phyloP scores from a whole-genome alignment of 2,329 filamentous ascomycete genomes.

The Ilyonectria destructans region DNA sequence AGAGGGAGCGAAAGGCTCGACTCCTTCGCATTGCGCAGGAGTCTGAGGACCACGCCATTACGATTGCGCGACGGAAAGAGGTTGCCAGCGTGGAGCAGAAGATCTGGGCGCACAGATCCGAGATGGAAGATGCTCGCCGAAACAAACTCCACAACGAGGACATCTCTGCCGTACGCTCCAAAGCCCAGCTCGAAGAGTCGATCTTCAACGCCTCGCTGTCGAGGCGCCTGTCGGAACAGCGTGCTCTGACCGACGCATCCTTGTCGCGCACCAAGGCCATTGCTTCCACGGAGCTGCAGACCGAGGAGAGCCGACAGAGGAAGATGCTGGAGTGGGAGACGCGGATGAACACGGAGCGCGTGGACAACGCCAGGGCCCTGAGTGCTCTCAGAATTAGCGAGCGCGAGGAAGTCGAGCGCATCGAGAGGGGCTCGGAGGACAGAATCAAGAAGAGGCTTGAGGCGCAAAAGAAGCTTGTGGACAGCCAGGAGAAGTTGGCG shows the following conservation, averaged over 20 bases:
- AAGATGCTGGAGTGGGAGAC: constrained; percentile 67
- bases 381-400: constrained; percentile 66
- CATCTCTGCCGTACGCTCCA: constrained; percentile 60
- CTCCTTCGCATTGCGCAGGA: constrained; percentile 63
- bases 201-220: constrained; percentile 53
- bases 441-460: constrained; percentile 63
- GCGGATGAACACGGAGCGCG: constrained; percentile 61
- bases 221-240: constrained; percentile 63
- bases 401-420: constrained; percentile 65
- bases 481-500: constrained; percentile 61
- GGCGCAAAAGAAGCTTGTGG: constrained; percentile 69
- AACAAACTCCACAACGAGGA: constrained; percentile 64
- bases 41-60: constrained; percentile 64
- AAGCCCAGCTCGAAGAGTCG: constrained; percentile 64
- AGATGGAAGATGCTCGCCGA: constrained; percentile 68
- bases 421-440: constrained; percentile 64
- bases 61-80: constrained; percentile 66
- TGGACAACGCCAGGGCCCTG: constrained; percentile 66
- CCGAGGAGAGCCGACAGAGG: constrained; percentile 61
- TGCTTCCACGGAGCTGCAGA: constrained; percentile 64
- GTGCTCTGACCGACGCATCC: constrained; percentile 63
- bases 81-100: constrained; percentile 67
- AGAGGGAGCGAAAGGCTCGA: constrained; percentile 66
- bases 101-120: constrained; percentile 65
- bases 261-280: constrained; percentile 62